Evolutionary conservation across 495 filamentous ascomycete species (phyloP), one percentile per base, ranked within the genome.

Genomic region (Hypoxylon intermedium): DNA sequence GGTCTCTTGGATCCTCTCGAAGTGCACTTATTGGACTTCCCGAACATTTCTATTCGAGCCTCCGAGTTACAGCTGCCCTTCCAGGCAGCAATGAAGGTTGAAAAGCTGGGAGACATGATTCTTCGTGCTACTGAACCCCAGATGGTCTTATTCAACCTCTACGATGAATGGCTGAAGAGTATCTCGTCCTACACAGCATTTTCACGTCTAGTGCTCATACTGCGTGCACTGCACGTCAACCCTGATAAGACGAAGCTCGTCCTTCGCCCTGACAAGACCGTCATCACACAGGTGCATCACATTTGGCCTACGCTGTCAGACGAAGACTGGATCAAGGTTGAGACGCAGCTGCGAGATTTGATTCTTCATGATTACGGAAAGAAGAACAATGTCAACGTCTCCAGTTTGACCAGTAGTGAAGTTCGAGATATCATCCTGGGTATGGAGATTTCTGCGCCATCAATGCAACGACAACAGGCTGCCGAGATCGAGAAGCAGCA

Each of bases 11-110:
- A 99, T 83, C 95, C 95, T 44, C 84, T 99, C 5, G 95, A 99
- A 74, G 95, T 99, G 28, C 95, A 98, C 66, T 75, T 99, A 60
- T 85, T 99, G 16, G 95, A 99, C 72, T 99, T 99, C 82, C 95
- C 95, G 36, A 99, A 99, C 68, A 99, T 99, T 58, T 97, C 93
- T 7, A 99, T 99, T 62, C 91, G 95, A 63, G 95, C 95, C 34
- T 99, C 95, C 0, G 95, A 99, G 77, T 78, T 99, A 53, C 95
- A 99, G 74, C 78, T 99, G 56, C 95, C 95, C 4, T 99, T 99
- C 89, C 95, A 99, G 73, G 95, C 95, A 40, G 95, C 95, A 2
- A 99, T 99, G 95, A 99, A 98, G 81, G 93, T 99, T 33, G 95
- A 99, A 76, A 98, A 97, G 73, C 82, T 99, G 23, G 95, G 93